Evolutionary conservation across 164 flowering plant genomes (phyloP).

Genomic region (Akebia trifoliata): DNA sequence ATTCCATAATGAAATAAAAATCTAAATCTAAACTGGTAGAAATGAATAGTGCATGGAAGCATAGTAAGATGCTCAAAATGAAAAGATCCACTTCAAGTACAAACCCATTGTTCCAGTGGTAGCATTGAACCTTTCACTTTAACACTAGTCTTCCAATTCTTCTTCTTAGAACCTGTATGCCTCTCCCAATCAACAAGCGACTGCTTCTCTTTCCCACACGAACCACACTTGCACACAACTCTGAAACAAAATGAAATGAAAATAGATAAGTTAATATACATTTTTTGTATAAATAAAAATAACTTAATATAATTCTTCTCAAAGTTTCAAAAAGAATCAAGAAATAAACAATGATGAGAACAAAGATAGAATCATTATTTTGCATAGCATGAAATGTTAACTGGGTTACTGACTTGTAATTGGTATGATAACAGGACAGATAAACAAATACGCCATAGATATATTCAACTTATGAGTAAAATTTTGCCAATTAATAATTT

Average conservation of each 20-base stretch:
- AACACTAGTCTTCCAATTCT: conserved; percentile 80
- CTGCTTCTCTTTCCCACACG: conserved; percentile 68
- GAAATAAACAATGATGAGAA: too few species aligned
- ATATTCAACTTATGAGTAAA: too few species aligned
- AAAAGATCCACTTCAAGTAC: conserved; percentile 29
- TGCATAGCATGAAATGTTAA: too few species aligned
- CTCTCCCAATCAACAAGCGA: conserved; percentile 87
- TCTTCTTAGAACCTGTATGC: conserved; percentile 81
- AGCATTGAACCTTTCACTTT: conserved; percentile 77
- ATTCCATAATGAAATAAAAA: too few species aligned
- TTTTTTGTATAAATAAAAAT: too few species aligned
- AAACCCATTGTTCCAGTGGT: conserved; percentile 85
- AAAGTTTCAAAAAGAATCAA: background rate
- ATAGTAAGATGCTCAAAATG: background rate
- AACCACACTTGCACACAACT: conserved; percentile 89
- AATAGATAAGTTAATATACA: background rate
- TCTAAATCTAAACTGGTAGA: too few species aligned
- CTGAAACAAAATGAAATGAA: conserved; percentile 35
- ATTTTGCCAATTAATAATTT: too few species aligned
- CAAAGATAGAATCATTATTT: too few species aligned
- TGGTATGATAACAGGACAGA: too few species aligned
- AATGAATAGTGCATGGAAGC: too few species aligned
- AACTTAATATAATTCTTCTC: background rate
- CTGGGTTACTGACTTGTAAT: too few species aligned
- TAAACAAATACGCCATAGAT: too few species aligned